Evolutionary conservation across 805 yeast species (phyloP).

Genomic region (Yamadazyma insecticola): DNA sequence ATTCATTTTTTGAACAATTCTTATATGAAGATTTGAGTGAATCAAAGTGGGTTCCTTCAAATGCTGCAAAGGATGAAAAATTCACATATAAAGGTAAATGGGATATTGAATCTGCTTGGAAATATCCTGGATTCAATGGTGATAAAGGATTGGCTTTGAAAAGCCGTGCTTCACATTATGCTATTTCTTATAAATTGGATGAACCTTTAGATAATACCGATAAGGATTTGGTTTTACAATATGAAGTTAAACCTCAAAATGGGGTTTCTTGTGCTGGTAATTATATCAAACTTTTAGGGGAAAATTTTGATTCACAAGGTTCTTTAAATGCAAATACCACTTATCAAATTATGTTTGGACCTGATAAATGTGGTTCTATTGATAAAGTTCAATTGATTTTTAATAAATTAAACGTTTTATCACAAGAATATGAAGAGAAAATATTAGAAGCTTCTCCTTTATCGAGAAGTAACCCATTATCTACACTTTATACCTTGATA

Average conservation of each 20-base stretch:
- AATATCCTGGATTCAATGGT: conserved; percentile 53
- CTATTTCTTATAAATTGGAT: conserved; percentile 63
- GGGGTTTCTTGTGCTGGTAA: conserved; percentile 87
- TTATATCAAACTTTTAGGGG: conserved; percentile 67
- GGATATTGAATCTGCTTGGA: conserved; percentile 53
- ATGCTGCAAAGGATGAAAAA: conserved; percentile 47
- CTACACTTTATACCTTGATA: conserved; percentile 74
- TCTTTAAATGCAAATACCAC: conserved; percentile 65
- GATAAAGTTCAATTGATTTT: conserved; percentile 79
- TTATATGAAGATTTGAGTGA: conserved; percentile 15
- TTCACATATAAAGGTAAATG: conserved; percentile 69
- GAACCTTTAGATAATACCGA: conserved; percentile 54
- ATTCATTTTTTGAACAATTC: conserved; percentile 67
- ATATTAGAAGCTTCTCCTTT: conserved; percentile 65
- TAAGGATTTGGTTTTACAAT: conserved; percentile 75
- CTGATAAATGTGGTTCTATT: conserved; percentile 81
- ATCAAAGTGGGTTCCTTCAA: conserved; percentile 49
- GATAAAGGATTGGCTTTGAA: conserved; percentile 78
- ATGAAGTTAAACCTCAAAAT: conserved; percentile 81
- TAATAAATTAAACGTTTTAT: conserved; percentile 49
- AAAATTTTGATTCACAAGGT: conserved; percentile 19
- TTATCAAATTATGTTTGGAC: conserved; percentile 90
- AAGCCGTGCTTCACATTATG: conserved; percentile 75
- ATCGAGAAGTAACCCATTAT: conserved; percentile 51
- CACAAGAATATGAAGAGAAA: conserved; percentile 63